Evolutionary conservation across 345 rosid genomes (phyloP), one percentile per base, ranked within the genome.

Genomic region (Barbarea vulgaris): DNA sequence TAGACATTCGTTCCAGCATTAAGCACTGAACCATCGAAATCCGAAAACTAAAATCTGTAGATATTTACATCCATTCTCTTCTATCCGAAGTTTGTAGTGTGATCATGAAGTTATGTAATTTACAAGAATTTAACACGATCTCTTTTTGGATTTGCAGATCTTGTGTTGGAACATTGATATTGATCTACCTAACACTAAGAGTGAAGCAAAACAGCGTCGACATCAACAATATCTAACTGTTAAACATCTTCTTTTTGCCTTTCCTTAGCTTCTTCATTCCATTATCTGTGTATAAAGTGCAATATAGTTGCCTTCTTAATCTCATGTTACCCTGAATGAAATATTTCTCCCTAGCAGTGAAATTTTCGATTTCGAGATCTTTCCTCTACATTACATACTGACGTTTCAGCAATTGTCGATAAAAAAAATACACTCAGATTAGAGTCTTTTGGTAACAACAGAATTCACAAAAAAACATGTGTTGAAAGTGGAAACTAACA

Each of bases 151-250:
- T 73, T 73, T 76, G 34, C 91, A 91, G 97, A 87, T 91, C 97
- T 52, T 86, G 87, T 66, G 59, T 87, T 44, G 94, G 97, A 18
- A 86, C 97, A 12, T 76, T 91, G 84, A 80, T 89, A 44, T 78
- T 89, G 78, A 91, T 91, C 11, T 89, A 83, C 67, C 85, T 89
- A 66, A 89, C 97, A 18, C 78, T 91, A 74, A 81, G 85, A 83
- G 93, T 87, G 28, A 78, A 85, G 77, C 89, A 72, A 8, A 80
- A 77, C 21, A 81, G 82, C 2, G 84, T 83, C 91, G 51, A 67
- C 72, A n/a, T 30, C 21, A 56, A 30, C 30, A 28, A 31, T n/a
- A 28, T 54, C 19, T 54, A 56, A 56, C 63, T 58, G 63, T 18
- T 18, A 55, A 55, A 56, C 61, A 15, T 56, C 39, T 54, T 19